Conservation (phyloP, 768 basidiomycete species). For the Peribolospora baueri region DNA sequence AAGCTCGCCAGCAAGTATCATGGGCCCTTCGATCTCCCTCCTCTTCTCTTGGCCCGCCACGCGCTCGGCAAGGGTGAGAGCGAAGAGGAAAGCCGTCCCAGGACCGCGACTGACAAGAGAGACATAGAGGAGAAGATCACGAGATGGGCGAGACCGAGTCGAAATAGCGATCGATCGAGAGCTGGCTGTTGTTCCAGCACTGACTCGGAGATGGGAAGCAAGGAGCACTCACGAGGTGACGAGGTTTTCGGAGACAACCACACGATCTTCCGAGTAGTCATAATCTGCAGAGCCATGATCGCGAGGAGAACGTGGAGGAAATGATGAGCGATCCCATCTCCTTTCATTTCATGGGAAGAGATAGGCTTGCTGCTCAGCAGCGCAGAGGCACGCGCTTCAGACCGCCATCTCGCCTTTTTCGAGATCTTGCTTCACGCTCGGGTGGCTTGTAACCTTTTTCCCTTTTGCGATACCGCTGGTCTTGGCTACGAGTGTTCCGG, state of each 20-base stretch:
- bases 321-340: no score
- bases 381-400: background rate
- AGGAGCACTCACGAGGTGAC: conserved; percentile 2
- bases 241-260: conserved; percentile 6
- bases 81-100: conserved; percentile 8
- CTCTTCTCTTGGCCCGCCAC: conserved; percentile 7
- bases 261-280: conserved; percentile 8
- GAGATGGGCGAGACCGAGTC: no score
- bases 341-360: no score
- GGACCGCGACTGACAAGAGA: conserved; percentile 4
- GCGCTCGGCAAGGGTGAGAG: conserved; percentile 6
- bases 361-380: no score
- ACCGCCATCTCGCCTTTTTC: conserved; percentile 2
- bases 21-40: conserved; percentile 7
- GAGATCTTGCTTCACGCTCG: conserved; percentile 6
- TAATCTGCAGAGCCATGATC: conserved; percentile 1
- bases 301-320: background rate
- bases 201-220: background rate
- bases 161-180: no score
- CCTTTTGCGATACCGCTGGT: conserved; percentile 6
- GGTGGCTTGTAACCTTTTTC: conserved; percentile 7
- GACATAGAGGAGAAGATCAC: no score
- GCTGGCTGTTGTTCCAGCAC: no score
- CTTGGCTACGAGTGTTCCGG: conserved; percentile 9
- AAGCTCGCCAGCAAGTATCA: background rate